phyloP scores from a whole-genome alignment of 179 eudicot species.

The Patellifolia procumbens region DNA sequence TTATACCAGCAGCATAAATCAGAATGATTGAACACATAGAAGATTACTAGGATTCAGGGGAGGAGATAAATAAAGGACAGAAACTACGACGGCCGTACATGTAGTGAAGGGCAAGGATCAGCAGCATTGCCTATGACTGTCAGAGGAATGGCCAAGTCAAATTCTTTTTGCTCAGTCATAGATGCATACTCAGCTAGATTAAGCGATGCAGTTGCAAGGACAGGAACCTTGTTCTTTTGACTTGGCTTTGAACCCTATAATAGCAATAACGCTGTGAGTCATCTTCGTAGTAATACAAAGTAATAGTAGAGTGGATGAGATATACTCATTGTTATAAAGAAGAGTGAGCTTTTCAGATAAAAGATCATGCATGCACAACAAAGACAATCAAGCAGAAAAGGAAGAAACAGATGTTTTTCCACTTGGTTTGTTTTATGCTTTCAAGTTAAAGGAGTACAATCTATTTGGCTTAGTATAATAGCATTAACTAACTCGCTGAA shows the following conservation, averaged over 20 bases:
- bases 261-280: background rate
- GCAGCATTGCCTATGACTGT: constrained; percentile 33
- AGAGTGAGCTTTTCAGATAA: background rate
- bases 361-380: background rate
- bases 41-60: background rate
- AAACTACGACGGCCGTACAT: constrained; percentile 39
- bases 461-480: too few relatives aligned
- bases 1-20: background rate
- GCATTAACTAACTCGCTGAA: too few relatives aligned
- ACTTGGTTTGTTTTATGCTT: background rate
- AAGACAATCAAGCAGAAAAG: background rate
- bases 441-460: background rate
- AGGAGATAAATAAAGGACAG: background rate
- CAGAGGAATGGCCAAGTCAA: constrained; percentile 63
- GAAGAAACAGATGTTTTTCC: background rate
- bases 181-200: constrained; percentile 80
- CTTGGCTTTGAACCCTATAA: constrained; percentile 57
- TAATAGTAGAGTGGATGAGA: too few relatives aligned
- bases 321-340: too few relatives aligned
- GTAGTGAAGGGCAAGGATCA: constrained; percentile 44
- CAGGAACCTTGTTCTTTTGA: constrained; percentile 48
- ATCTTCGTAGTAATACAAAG: background rate
- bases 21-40: background rate
- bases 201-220: constrained; percentile 52
- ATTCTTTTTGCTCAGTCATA: constrained; percentile 50